Base-by-base conservation (phyloP, 345 rosid species). In the Toxicodendron radicans region DNA sequence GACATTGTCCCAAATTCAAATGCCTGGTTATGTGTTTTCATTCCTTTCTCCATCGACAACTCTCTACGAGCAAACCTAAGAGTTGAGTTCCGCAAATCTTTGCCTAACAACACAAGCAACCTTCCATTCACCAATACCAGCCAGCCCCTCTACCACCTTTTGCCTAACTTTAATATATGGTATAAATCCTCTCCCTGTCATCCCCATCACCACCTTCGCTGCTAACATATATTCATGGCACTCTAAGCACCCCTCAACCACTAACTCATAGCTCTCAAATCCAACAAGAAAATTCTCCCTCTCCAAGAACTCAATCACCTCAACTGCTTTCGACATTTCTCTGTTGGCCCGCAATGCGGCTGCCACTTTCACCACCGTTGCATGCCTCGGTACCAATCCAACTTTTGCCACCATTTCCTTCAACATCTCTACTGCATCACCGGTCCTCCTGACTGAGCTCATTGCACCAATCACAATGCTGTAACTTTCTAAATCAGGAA, bases 171-270 rank as follows among this genome's bases (percentile, higher is more conserved):
- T 85, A 38, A 92, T 85, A 80, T 84, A 88, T 32, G 98, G 98
- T 82, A 94, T 87, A 75, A 89, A 94, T 72, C 92, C 93, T 75
- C 75, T 92, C 56, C 80, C 87, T 12, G 97, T 83, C 98, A 94
- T 94, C 71, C 72, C 70, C 87, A 85, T 83, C 60, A 78, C 93
- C 54, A 79, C 77, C 79, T 90, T 94, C 56, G 80, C 98, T 18
- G 97, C 98, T 84, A 92, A 81, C 78, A 92, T 53, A 76, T 82
- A 87, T 60, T 92, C 90, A 56, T 72, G 56, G 69, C 90, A 73
- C 81, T 89, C 91, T 17, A 92, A 67, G 70, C 99, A 95, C 58
- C 97, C 90, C 58, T 88, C 97, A 9, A 85, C 83, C 18, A 80
- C 81, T 17, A 75, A 38, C 82, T 91, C 91, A 64, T 95, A 92